Evolutionary conservation across 208 protist species (phyloP).

Genomic region (Acanthamoeba triangularis): DNA sequence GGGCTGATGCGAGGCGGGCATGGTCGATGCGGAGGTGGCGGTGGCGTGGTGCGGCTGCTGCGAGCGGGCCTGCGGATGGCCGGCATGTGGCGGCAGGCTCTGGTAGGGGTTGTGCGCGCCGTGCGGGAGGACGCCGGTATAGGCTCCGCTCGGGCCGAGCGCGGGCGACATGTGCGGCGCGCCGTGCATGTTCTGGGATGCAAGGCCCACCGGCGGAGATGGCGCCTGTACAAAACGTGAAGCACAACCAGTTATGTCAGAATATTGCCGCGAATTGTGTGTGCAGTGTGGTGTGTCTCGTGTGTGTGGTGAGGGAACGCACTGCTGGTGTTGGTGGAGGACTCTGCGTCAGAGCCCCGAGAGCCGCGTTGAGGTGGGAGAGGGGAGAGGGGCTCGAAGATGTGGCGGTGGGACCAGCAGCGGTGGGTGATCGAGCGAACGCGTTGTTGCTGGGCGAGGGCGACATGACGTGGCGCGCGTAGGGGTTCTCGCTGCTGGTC

Average conservation of each 20-base stretch:
- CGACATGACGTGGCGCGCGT: constrained; percentile 8
- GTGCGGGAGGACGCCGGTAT: not conserved
- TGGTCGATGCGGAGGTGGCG: not conserved
- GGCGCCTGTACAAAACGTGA: not conserved
- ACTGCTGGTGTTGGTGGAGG: not conserved
- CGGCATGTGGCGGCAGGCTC: not conserved
- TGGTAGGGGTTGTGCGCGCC: not conserved
- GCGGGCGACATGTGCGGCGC: constrained; percentile 11
- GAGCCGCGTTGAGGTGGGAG: constrained; percentile 28
- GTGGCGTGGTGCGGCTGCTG: not conserved
- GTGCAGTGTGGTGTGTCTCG: not conserved
- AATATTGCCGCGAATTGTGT: too few species aligned
- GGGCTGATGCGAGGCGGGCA: not conserved
- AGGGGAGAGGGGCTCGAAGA: not conserved
- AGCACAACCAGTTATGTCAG: not conserved
- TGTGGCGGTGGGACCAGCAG: not conserved
- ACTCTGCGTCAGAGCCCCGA: not conserved
- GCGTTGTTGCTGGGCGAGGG: not conserved
- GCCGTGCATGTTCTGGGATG: not conserved
- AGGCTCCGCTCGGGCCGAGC: not conserved
- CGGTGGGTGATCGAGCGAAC: not conserved
- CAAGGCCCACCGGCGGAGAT: not conserved
- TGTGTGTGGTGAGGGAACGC: not conserved
- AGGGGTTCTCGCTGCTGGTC: not conserved
- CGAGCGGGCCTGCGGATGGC: not conserved